Evolutionary conservation across 2,329 filamentous ascomycete species (phyloP).

Genomic region (Cercospora janseana): DNA sequence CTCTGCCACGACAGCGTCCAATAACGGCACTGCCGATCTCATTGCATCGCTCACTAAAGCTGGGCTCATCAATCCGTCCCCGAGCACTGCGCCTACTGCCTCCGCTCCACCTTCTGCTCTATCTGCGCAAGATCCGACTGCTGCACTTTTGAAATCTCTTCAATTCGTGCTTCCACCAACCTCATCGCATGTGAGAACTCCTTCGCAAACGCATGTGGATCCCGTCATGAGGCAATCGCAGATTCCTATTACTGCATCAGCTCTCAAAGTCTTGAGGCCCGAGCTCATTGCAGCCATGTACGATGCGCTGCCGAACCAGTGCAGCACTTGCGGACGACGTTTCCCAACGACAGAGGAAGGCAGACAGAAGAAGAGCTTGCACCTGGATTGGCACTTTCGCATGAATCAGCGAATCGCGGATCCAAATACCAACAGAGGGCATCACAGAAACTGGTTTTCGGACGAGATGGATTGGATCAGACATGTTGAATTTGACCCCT

Average conservation of each 20-base stretch:
- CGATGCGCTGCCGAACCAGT: conserved; percentile 79
- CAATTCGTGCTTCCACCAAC: conserved; percentile 30
- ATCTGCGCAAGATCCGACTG: conserved; percentile 23
- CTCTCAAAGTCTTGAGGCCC: conserved; percentile 57
- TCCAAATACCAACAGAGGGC: conserved; percentile 71
- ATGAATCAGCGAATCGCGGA: conserved; percentile 88
- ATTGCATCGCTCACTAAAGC: conserved; percentile 35
- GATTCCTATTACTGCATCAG: conserved; percentile 33
- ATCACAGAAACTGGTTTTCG: conserved; percentile 93
- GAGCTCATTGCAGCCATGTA: conserved; percentile 73
- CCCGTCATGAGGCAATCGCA: conserved; percentile 10
- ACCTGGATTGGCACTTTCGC: conserved; percentile 98
- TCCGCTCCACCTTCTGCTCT: conserved; percentile 18
- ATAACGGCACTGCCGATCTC: conserved; percentile 30
- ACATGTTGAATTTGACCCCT: conserved; percentile 74
- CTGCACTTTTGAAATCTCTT: conserved; percentile 30
- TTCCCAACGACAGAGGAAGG: conserved; percentile 77
- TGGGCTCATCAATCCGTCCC: conserved; percentile 26
- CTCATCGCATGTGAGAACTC: conserved; percentile 25
- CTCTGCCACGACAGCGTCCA: conserved; percentile 25
- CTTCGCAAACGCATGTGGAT: conserved; percentile 18
- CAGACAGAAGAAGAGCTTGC: conserved; percentile 79
- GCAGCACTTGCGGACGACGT: conserved; percentile 84
- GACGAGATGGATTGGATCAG: conserved; percentile 92
- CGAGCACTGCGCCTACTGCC: conserved; percentile 12